Percentiles rank a stretch among this genome's conserved stretches.
Evolutionary conservation across 805 yeast species (phyloP).

Genomic region (Isabelozyma heimii): DNA sequence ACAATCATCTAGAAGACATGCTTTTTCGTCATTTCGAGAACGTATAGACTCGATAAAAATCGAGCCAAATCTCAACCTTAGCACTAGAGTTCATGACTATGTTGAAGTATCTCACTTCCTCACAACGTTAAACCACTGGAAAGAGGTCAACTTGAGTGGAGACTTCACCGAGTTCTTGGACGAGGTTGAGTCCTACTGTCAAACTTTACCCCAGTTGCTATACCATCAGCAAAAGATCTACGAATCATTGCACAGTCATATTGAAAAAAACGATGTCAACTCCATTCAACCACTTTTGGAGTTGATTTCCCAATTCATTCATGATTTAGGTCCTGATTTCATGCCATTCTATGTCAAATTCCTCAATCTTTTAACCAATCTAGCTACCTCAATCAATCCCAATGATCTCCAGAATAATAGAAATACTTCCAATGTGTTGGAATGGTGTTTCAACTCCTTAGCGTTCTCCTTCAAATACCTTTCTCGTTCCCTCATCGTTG

Average conservation of each 20-base stretch:
- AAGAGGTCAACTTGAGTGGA: slow-evolving; percentile 76
- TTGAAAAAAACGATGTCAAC: slow-evolving; percentile 57
- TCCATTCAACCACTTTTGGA: slow-evolving; percentile 83
- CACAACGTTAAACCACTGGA: slow-evolving; percentile 82
- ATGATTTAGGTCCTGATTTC: slow-evolving; percentile 90
- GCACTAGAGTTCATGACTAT: slow-evolving; percentile 62
- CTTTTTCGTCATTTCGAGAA: slow-evolving; percentile 76
- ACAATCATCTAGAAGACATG: slow-evolving; percentile 53
- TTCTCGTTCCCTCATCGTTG: slow-evolving; percentile 58
- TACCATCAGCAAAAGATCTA: slow-evolving; percentile 66
- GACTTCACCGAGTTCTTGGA: slow-evolving; percentile 63
- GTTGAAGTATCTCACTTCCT: slow-evolving; percentile 77
- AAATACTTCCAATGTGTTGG: slow-evolving; percentile 62
- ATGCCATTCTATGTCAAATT: slow-evolving; percentile 62
- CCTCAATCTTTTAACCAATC: slow-evolving; percentile 46
- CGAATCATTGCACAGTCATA: slow-evolving; percentile 44
- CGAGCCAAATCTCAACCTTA: slow-evolving; percentile 60
- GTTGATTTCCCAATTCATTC: slow-evolving; percentile 75
- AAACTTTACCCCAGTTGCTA: slow-evolving; percentile 77
- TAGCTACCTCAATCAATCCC: slow-evolving; percentile 39
- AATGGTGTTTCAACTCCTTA: slow-evolving; percentile 78
- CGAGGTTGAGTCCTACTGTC: slow-evolving; percentile 51
- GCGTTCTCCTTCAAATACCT: slow-evolving; percentile 90
- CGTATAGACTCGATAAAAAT: slow-evolving; percentile 80
- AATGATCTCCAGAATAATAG: slow-evolving; percentile 51